Percentiles rank a stretch among this genome's conserved stretches.
These are phyloP conservation scores for Quercus lobata DNA, from an alignment of 331 rosid genomes.

Conservation along the genomic window DNA sequence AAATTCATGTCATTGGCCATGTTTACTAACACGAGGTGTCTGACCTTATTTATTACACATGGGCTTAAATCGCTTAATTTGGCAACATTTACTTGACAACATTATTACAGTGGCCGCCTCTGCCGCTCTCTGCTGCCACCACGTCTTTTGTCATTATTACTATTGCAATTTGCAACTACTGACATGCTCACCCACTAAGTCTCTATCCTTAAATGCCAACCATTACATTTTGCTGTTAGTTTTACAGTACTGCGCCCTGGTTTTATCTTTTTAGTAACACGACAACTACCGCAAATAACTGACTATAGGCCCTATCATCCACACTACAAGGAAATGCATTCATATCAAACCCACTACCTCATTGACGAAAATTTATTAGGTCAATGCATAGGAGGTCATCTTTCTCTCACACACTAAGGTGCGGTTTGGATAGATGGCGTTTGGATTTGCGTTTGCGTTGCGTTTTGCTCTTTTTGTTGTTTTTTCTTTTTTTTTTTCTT, in stretches of 20 bases:
- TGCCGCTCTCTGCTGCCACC: not conserved
- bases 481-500: no score
- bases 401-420: no score
- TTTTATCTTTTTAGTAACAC: not conserved
- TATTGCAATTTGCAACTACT: not conserved
- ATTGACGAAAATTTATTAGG: no score
- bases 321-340: not conserved
- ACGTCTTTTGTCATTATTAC: not conserved
- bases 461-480: no score
- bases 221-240: not conserved
- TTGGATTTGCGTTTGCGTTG: no score
- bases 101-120: no score
- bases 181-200: not conserved
- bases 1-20: not conserved
- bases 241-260: not conserved
- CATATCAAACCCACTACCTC: not conserved
- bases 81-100: not conserved
- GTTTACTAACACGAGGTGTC: no score
- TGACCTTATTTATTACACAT: not conserved
- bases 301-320: not conserved
- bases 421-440: no score
- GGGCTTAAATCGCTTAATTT: not conserved
- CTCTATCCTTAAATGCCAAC: not conserved
- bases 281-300: not conserved
- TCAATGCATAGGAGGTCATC: no score